Evolutionary conservation across 2,329 filamentous ascomycete genomes (phyloP).

Genomic region (Ceratocystis colombiana): DNA sequence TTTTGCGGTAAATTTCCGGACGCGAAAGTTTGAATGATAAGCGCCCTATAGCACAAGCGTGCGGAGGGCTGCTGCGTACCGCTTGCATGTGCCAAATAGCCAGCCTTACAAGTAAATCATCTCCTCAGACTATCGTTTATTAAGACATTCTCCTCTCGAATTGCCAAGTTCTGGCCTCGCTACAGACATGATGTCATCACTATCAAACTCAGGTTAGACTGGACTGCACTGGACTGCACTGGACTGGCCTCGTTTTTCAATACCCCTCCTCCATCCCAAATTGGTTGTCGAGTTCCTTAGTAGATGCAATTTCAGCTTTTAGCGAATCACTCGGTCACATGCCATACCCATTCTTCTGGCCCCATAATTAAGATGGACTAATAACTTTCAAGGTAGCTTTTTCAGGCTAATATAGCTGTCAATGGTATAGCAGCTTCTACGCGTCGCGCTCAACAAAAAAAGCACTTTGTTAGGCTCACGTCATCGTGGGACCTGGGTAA

Average conservation of each 20-base stretch:
- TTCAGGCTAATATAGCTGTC: not conserved
- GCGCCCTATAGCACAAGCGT: not conserved
- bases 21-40: not conserved
- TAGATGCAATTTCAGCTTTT: not conserved
- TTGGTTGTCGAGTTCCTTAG: not conserved
- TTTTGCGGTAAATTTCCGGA: constrained; percentile 15
- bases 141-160: not conserved
- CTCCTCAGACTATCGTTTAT: not conserved
- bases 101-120: not conserved
- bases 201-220: not conserved
- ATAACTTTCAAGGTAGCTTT: not conserved
- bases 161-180: not conserved
- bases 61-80: not conserved
- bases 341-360: not conserved
- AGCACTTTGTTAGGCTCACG: not conserved
- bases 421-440: not conserved
- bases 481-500: not conserved
- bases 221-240: not conserved
- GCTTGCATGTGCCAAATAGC: not conserved
- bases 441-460: constrained; percentile 1
- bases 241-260: constrained; percentile 11
- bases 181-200: constrained; percentile 13
- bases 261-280: not conserved
- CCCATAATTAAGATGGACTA: not conserved
- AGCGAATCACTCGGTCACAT: constrained; percentile 3